Conservation (phyloP, 2,329 filamentous ascomycete species). For the Westerdykella sp. region DNA sequence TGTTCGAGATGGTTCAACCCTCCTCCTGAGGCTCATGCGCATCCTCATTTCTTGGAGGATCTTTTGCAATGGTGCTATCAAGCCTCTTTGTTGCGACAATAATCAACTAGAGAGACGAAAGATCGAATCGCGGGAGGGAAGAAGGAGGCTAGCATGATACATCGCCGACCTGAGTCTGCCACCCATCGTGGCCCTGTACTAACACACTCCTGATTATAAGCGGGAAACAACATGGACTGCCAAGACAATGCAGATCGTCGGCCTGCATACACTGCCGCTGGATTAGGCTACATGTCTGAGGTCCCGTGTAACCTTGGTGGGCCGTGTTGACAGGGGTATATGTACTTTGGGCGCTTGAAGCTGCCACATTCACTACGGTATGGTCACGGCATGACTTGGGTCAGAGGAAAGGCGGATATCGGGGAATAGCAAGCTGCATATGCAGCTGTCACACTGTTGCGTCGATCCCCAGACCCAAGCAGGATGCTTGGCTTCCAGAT, state of each 20-base stretch:
- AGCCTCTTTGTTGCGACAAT: slow-evolving; percentile 16
- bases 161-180: slow-evolving; percentile 6
- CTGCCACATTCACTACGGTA: no score
- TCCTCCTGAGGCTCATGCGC: slow-evolving; percentile 1
- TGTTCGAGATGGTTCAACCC: neutral
- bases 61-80: slow-evolving; percentile 14
- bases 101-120: slow-evolving; percentile 9
- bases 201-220: slow-evolving; percentile 2
- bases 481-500: no score
- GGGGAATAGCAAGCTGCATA: no score
- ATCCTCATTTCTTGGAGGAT: slow-evolving; percentile 14
- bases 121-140: slow-evolving; percentile 17
- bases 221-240: neutral
- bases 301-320: no score
- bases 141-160: neutral
- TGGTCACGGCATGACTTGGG: no score
- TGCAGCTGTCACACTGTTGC: no score
- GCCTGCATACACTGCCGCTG: neutral
- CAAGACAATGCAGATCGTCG: slow-evolving; percentile 12
- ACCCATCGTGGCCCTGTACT: neutral
- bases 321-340: no score
- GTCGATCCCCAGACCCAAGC: no score
- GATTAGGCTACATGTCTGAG: no score
- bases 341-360: no score
- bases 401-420: no score